Percentiles rank a stretch among this genome's conserved stretches.
Conservation (phyloP, 2,329 filamentous ascomycete genomes). For the Aureobasidium mangrovei region DNA sequence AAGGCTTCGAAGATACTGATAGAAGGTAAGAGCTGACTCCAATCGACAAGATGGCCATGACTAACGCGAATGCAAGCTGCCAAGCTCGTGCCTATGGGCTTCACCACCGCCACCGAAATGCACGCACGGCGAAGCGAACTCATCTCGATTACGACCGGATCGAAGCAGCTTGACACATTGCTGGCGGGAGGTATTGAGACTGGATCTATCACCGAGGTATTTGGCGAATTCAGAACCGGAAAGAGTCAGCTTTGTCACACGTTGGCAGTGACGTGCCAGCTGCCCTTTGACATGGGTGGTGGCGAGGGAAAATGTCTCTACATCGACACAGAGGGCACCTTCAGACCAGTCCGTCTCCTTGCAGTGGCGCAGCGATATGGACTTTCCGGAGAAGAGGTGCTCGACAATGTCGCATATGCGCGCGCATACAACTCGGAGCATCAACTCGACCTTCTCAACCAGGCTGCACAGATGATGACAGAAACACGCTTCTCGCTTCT, state of each 20-base stretch:
- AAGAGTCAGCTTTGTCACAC: conserved; percentile 99
- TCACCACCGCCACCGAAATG: conserved; percentile 98
- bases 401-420: conserved; percentile 97
- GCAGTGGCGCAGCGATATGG: conserved; percentile 92
- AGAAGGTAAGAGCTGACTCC: conserved; percentile 58
- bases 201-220: conserved; percentile 94
- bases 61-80: conserved; percentile 51
- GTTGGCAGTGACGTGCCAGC: conserved; percentile 92
- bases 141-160: conserved; percentile 96
- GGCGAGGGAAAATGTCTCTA: conserved; percentile 98
- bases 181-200: conserved; percentile 93
- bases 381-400: conserved; percentile 88
- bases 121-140: conserved; percentile 92
- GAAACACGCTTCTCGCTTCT: conserved; percentile 95
- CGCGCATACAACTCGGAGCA: conserved; percentile 98
- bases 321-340: conserved; percentile 97
- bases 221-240: conserved; percentile 94
- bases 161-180: conserved; percentile 91
- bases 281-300: conserved; percentile 98
- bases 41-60: background rate
- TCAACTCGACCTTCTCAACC: conserved; percentile 87
- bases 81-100: conserved; percentile 96
- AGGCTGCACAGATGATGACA: conserved; percentile 98
- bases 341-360: conserved; percentile 78
- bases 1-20: conserved; percentile 86